Conservation (phyloP, 108 stramenopile genomes). For the Phaeodactylum tricornutum region DNA sequence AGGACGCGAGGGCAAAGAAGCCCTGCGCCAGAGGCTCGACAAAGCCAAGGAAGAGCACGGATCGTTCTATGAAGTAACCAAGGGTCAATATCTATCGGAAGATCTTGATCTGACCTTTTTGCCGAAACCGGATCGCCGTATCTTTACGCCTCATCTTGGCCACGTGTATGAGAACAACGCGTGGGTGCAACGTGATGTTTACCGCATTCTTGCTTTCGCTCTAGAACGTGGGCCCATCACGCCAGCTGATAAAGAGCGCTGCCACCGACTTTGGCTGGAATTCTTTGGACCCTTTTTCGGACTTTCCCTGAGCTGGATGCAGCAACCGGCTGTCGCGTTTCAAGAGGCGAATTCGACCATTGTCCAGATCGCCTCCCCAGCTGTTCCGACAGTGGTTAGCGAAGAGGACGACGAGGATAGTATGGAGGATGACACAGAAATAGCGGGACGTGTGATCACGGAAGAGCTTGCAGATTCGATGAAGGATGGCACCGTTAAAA, state of each 20-base stretch:
- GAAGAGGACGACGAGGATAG: slow-evolving; percentile 39
- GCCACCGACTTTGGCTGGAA: slow-evolving; percentile 75
- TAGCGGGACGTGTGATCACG: slow-evolving; percentile 30
- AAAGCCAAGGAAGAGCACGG: slow-evolving; percentile 87
- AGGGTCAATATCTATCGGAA: slow-evolving; percentile 32
- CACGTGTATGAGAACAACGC: slow-evolving; percentile 52
- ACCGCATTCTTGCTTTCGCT: slow-evolving; percentile 72
- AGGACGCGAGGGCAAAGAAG: slow-evolving; percentile 60
- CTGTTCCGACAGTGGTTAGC: slow-evolving; percentile 13
- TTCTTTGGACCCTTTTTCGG: slow-evolving; percentile 82
- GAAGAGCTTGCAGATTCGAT: slow-evolving; percentile 12
- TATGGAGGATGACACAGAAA: slow-evolving; percentile 39
- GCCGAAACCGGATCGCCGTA: slow-evolving; percentile 57
- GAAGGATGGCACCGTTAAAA: neutral
- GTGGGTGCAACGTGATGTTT: slow-evolving; percentile 75
- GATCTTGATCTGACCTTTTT: slow-evolving; percentile 61
- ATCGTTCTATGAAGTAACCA: slow-evolving; percentile 74
- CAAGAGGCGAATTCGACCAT: slow-evolving; percentile 18
- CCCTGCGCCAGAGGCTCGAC: slow-evolving; percentile 54
- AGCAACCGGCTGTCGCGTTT: slow-evolving; percentile 43
- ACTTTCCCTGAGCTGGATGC: slow-evolving; percentile 65
- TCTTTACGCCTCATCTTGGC: slow-evolving; percentile 83
- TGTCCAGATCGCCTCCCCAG: slow-evolving; percentile 15
- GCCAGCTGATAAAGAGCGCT: slow-evolving; percentile 77
- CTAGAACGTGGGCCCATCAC: slow-evolving; percentile 68